These are phyloP conservation scores for Fagopyrum esculentum DNA, from an alignment of 148 eudicot species.

Conservation along the genomic window DNA sequence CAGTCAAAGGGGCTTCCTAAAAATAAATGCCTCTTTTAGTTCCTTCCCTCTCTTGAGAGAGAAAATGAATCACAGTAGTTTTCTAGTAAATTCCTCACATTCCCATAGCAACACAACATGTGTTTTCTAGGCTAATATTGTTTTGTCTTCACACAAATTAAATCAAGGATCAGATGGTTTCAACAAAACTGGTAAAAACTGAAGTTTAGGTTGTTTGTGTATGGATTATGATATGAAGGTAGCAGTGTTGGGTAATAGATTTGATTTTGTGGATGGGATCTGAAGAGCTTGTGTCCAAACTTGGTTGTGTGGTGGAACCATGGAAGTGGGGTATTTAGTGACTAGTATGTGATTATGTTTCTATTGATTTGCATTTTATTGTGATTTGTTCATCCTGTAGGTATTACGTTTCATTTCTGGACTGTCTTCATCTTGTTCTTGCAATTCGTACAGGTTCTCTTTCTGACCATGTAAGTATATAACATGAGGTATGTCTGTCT, in stretches of 20 bases:
- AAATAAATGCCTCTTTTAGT: background rate
- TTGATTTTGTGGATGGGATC: background rate
- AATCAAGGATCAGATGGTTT: background rate
- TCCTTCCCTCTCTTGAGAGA: background rate
- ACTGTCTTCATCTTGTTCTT: constrained; percentile 81
- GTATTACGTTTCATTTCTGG: constrained; percentile 67
- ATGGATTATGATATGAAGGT: background rate
- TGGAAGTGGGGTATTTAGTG: background rate
- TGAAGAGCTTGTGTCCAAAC: background rate
- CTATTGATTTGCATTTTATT: background rate
- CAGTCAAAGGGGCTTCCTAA: background rate
- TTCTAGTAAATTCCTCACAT: background rate
- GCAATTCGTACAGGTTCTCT: constrained; percentile 64
- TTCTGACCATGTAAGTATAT: constrained; percentile 62
- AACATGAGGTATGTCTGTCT: constrained; percentile 37
- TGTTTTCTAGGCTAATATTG: too few species aligned
- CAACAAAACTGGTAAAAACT: background rate
- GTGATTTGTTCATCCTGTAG: constrained; percentile 24
- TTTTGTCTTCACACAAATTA: too few species aligned
- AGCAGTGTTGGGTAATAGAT: background rate
- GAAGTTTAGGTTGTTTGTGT: background rate
- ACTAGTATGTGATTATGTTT: background rate
- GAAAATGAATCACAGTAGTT: background rate
- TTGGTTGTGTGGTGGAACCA: background rate
- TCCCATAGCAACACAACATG: background rate